phyloP scores from a whole-genome alignment of 352 stramenopile species.

The Paralagenidium karlingii region DNA sequence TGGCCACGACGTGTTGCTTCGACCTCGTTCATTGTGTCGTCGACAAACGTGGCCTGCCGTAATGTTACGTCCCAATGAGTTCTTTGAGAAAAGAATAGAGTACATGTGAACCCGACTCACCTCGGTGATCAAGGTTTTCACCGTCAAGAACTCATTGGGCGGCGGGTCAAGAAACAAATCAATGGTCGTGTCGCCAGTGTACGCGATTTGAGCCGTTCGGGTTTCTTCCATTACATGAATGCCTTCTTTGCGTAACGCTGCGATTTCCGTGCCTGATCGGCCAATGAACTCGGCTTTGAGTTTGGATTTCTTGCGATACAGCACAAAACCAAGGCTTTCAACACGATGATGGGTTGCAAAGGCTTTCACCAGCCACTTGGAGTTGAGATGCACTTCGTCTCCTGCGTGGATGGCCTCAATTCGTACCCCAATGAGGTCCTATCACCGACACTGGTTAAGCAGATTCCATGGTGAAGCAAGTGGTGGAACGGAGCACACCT shows the following conservation, averaged over 20 bases:
- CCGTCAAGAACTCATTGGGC: constrained; percentile 34
- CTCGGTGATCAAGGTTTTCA: constrained; percentile 71
- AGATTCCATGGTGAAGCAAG: not conserved
- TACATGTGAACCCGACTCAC: constrained; percentile 10
- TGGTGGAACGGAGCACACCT: constrained; percentile 4
- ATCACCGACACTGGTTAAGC: constrained; percentile 1
- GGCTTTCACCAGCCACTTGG: constrained; percentile 43
- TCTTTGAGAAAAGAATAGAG: not conserved
- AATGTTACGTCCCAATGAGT: constrained; percentile 2
- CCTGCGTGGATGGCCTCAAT: constrained; percentile 36
- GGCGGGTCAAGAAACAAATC: constrained; percentile 26
- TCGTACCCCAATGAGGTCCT: constrained; percentile 25
- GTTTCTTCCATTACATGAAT: constrained; percentile 21
- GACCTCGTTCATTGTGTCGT: constrained; percentile 21
- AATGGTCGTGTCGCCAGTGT: constrained; percentile 70
- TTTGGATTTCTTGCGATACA: constrained; percentile 43
- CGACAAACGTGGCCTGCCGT: constrained; percentile 47
- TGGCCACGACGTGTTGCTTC: constrained; percentile 46
- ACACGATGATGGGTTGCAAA: constrained; percentile 64
- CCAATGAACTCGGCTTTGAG: constrained; percentile 38
- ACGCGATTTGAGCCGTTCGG: constrained; percentile 48
- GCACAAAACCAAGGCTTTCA: constrained; percentile 56
- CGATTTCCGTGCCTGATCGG: constrained; percentile 24
- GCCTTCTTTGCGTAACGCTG: constrained; percentile 22
- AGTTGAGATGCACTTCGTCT: constrained; percentile 39